Base-by-base conservation (phyloP, 1,139 yeast species). In the Yamadazyma blattariae region DNA sequence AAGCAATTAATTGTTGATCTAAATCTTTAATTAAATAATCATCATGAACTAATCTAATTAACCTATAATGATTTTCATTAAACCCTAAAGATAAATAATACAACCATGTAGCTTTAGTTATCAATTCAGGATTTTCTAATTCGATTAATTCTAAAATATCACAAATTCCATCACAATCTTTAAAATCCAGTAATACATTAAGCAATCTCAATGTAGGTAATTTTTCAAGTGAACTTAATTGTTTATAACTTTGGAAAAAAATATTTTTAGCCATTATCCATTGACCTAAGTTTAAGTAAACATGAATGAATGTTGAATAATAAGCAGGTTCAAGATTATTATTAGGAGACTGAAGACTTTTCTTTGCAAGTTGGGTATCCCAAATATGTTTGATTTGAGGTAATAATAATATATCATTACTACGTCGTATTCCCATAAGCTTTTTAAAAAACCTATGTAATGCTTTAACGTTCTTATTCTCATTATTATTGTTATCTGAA, bases 11-110 rank as follows among this genome's bases (percentile, higher is more conserved):
- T 24, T 25, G 25, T 4, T 57, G 45, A 5, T 47, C 38, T 23
- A 54, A 52, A 2, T 56, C 65, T 21, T 46, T 48, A 69, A 64
- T 62, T 21, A 67, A 48, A 37, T 46, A 59, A 16, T 47, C 40
- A 16, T 52, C 58, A 41, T 66, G 66, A 3, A 64, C 48, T 7
- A 49, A 28, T 33, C 54, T 57, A 2, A 61, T 64, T 25, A 67
- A 38, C 1, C 38, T 37, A 42, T 64, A 63, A 42, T 63, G 45
- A 38, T 56, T 54, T 10, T 35, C 32, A 9, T 40, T 23, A 13
- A 64, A 42, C 0, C 60, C 70, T 3, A 52, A 25, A 15, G 53
- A 44, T 17, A 68, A 44, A 16, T 48, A 42, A 6, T 41, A 36
- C 4, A 52, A 27, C 67, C 69, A 66, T 3, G 38, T 28, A 1